Evolutionary conservation across 2,329 filamentous ascomycete genomes (phyloP).

Genomic region (Onygenales sp.): DNA sequence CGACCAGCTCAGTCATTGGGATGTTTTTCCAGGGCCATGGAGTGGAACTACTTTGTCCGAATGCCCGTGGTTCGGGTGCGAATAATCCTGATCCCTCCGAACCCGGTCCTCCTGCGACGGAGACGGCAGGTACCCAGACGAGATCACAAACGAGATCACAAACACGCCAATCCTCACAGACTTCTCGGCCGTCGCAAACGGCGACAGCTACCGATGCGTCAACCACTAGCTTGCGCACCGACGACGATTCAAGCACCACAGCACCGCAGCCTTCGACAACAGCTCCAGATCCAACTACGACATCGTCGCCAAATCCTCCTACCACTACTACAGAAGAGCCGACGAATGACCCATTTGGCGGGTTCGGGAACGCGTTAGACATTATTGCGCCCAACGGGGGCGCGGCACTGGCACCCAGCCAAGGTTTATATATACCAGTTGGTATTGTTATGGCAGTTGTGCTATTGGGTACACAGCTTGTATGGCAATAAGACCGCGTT

Average conservation of each 20-base stretch:
- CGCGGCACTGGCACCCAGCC: background rate
- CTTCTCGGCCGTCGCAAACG: background rate
- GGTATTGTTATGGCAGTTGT: background rate
- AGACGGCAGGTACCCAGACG: background rate
- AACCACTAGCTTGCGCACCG: background rate
- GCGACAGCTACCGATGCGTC: background rate
- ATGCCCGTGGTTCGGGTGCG: background rate
- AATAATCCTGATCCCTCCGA: background rate
- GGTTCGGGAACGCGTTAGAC: constrained; percentile 1
- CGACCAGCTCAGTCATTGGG: constrained; percentile 13
- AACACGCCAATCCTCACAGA: no score
- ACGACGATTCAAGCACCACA: background rate
- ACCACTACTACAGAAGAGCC: background rate
- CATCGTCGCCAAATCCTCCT: background rate
- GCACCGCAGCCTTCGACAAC: background rate
- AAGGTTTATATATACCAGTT: background rate
- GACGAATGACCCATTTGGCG: constrained; percentile 1
- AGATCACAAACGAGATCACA: no score
- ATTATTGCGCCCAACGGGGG: constrained; percentile 1
- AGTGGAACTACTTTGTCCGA: constrained; percentile 12
- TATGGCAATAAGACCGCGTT: background rate
- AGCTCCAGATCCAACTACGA: background rate
- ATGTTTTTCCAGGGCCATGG: constrained; percentile 12
- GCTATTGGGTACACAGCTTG: background rate
- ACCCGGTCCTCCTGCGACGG: background rate